These are phyloP conservation scores for Gentiana dahurica DNA, from an alignment of 257 asterid species.

Conservation along the genomic window DNA sequence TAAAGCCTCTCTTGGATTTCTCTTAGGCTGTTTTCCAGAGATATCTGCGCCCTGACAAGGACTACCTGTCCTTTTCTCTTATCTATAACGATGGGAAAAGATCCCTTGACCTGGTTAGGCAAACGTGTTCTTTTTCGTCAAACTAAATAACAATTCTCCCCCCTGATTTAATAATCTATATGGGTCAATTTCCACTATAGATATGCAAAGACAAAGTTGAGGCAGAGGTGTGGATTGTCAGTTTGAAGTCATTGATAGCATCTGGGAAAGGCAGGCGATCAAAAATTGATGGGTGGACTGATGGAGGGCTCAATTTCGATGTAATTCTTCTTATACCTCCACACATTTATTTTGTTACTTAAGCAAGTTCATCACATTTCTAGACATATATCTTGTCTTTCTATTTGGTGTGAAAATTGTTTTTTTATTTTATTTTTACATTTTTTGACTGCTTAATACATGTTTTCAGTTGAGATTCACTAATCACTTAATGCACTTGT, in stretches of 20 bases:
- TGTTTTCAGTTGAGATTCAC: background rate
- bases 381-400: background rate
- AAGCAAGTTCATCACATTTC: background rate
- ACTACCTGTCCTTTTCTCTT: conserved; percentile 85
- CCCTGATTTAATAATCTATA: conserved; percentile 2
- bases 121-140: background rate
- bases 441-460: background rate
- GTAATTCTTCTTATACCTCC: conserved; percentile 29
- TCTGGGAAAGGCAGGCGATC: conserved; percentile 78
- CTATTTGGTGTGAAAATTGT: background rate
- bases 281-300: conserved; percentile 93
- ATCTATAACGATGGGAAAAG: conserved; percentile 81
- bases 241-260: conserved; percentile 70
- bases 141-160: background rate
- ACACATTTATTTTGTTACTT: conserved; percentile 6
- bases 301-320: conserved; percentile 74
- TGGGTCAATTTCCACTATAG: conserved; percentile 19
- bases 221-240: conserved; percentile 91
- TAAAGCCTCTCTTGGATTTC: background rate
- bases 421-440: conserved; percentile 2
- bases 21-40: conserved; percentile 88
- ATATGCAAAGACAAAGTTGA: conserved; percentile 92
- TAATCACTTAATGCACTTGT: no score
- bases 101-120: conserved; percentile 93
- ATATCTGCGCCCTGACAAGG: conserved; percentile 81